These are phyloP conservation scores for Sphagnurus paluster DNA, from an alignment of 1,284 basidiomycete genomes.

Conservation along the genomic window DNA sequence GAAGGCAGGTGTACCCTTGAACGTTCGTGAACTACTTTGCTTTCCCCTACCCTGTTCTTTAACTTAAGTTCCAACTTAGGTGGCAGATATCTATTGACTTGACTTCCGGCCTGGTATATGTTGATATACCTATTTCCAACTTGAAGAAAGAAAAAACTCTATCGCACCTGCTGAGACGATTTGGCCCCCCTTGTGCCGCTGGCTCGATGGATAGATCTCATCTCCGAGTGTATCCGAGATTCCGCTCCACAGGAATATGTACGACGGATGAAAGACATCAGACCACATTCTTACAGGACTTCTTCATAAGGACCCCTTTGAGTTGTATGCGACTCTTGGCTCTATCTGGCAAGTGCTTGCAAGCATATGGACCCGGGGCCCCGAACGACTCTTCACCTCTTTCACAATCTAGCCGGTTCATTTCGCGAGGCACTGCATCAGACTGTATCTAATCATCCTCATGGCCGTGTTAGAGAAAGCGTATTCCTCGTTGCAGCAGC, in stretches of 20 bases:
- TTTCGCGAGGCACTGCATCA: conserved; percentile 5
- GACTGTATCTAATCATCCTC: conserved; percentile 12
- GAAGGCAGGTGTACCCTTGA: not conserved
- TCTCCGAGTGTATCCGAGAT: conserved; percentile 16
- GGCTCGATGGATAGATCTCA: conserved; percentile 15
- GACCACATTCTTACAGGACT: too few relatives aligned
- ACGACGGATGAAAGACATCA: not conserved
- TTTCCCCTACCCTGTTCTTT: not conserved
- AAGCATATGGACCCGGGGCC: not conserved
- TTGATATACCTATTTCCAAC: too few relatives aligned
- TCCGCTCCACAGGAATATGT: not conserved
- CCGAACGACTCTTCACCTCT: not conserved
- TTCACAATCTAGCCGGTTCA: conserved; percentile 11
- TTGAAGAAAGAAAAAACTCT: too few relatives aligned
- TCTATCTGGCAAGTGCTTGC: too few relatives aligned
- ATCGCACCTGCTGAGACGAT: too few relatives aligned
- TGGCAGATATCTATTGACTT: not conserved
- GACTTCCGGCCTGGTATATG: conserved; percentile 13
- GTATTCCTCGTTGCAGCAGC: conserved; percentile 7
- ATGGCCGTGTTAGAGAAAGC: not conserved
- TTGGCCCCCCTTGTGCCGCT: conserved; percentile 14
- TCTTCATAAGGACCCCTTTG: not conserved
- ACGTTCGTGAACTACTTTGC: not conserved
- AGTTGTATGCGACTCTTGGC: not conserved
- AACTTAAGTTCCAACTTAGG: not conserved